Base-by-base conservation (phyloP, 2,329 filamentous ascomycete species). In the Penicillium capsulatum region DNA sequence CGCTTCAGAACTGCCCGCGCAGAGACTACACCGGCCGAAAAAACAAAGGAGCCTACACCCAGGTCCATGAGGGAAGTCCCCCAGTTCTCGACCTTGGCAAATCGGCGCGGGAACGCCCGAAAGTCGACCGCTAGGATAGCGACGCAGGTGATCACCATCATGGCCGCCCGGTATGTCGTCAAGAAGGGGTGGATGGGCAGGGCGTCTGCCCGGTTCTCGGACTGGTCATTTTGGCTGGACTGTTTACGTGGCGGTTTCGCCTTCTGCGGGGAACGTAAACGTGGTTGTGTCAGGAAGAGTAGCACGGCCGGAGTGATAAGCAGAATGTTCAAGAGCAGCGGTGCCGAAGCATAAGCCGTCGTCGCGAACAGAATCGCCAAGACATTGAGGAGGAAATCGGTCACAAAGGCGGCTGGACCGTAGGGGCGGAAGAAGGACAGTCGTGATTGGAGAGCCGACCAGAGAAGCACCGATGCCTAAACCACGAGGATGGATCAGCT, bases 81-180 rank as follows among this genome's bases (percentile, higher is more conserved):
- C 88, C 92, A 98, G n/a, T 87, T 96, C 67, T 98, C 92, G 2
- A 94, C 92, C 70, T 98, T 98, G 41, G 89, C 92, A 62, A 97
- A 97, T 20, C 92, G 83, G 17, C 92, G 80, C 2, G 92, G 92
- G 57, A 98, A 98, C 43, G 96, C 74, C 13, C 76, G 81, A 62
- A 98, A 98, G 66, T 98, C 92, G 36, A 98, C 92, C 11, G 92
- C 92, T n/a, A 98, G 76, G 53, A 98, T 97, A 36, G 88, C 86
- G 31, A 92, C 69, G 58, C 87, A 94, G 6, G 92, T 98, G 50
- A 86, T 76, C 35, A 94, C 76, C 75, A 98, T 81, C 89, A 98
- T 94, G 34, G 81, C 80, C 2, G 88, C 90, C 38, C 92, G 83
- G 60, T 96, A 98, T 19, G 81, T 84, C 3, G 92, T 97, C 47